Evolutionary conservation across 768 basidiomycete genomes (phyloP), one percentile per base, ranked within the genome.

Genomic region (Calvatia gigantea): DNA sequence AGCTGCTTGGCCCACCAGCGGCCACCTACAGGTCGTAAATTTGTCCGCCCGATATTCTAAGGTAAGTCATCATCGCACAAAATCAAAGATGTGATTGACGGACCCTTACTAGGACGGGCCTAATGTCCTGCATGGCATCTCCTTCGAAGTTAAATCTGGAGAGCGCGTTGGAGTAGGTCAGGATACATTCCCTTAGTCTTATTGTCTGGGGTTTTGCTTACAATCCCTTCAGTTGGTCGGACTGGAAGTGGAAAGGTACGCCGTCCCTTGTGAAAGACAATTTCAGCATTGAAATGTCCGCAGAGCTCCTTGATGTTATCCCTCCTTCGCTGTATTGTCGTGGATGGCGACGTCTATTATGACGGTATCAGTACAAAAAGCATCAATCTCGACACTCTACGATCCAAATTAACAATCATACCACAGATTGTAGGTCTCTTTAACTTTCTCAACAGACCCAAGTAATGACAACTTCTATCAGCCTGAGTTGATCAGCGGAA

Each of bases 1-100:
- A 1, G 83, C 83, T 1, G 74, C 80, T 42, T 85, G 84, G 83
- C 83, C 83, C 1, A 69, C 81, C 6, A 78, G 76, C 9, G 84
- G 84, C 2, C 67, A 75, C 23, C 69, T 84, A 27, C 64, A 70
- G 3, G 76, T 81, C 6, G 77, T 84, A 51, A 76, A 77, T n/a
- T 67, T 84, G 6, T 73, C 73, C n/a, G 82, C 82, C 25, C 67
- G 73, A 9, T 83, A 83, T 61, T 77, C 80, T 2, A 55, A 58
- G 61, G 67, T 64, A 25, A 25, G 51, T 51, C 6, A 4, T 7
- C 21, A 19, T n/a, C 8, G 14, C 11, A n/a, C 4, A 21, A 9
- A 6, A 17, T 7, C 8, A 37, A 15, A 17, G 28, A 14, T 28
- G 4, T 31, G 31, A 19, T 25, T 19, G 21, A 41, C 15, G 21